Evolutionary conservation across 495 filamentous ascomycete species (phyloP).

Genomic region (Penicillium egyptiacum): DNA sequence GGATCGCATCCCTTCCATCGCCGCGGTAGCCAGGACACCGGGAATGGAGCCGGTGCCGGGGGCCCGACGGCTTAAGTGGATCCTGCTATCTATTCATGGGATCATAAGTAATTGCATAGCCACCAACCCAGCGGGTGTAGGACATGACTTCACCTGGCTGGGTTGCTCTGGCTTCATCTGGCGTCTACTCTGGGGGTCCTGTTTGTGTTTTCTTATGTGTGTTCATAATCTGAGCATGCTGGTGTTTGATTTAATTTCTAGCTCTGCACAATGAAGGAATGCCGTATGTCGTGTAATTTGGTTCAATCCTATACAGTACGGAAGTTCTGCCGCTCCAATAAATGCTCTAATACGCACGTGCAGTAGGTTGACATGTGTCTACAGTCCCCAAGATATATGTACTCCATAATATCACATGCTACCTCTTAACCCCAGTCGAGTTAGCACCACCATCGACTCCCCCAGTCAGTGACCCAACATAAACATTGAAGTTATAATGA

Average conservation of each 20-base stretch:
- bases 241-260: slow-evolving; percentile 4
- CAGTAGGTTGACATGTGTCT: no score
- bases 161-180: slow-evolving; percentile 1
- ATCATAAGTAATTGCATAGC: slow-evolving; percentile 12
- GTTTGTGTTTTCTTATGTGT: not conserved
- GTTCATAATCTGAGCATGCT: slow-evolving; percentile 11
- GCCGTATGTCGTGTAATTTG: not conserved
- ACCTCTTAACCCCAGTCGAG: not conserved
- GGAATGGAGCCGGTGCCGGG: slow-evolving; percentile 9
- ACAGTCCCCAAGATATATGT: no score
- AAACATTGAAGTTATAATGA: slow-evolving; percentile 11
- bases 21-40: slow-evolving; percentile 33
- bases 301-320: not conserved
- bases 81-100: not conserved
- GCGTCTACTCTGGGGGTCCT: slow-evolving; percentile 1
- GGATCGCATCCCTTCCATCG: slow-evolving; percentile 45
- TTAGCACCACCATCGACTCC: not conserved
- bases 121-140: not conserved
- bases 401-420: no score
- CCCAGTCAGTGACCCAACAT: not conserved
- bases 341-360: no score
- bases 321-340: no score
- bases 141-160: not conserved
- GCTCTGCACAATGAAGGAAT: slow-evolving; percentile 6
- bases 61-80: slow-evolving; percentile 14